A percentile compares a stretch with the other conserved stretches of the same genome.
These are phyloP conservation scores for Phlegmacium glaucopus DNA, from an alignment of 768 basidiomycete species.

Conservation along the genomic window DNA sequence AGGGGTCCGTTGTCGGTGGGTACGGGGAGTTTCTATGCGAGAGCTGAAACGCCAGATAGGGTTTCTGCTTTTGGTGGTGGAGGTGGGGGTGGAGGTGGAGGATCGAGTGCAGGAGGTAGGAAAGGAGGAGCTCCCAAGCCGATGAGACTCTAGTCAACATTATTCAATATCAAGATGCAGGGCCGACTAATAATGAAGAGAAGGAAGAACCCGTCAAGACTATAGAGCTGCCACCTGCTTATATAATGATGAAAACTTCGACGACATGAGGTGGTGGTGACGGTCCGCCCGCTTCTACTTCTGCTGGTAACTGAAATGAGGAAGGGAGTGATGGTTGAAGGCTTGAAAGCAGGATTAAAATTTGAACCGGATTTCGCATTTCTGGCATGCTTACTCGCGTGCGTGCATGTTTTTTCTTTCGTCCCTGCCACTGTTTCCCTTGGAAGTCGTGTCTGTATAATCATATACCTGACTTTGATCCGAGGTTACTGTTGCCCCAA, in stretches of 20 bases:
- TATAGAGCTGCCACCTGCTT: conserved; percentile 81
- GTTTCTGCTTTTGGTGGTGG: conserved; percentile 4
- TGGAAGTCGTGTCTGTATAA: too few species aligned
- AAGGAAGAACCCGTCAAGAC: conserved; percentile 53
- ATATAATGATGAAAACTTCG: conserved; percentile 53
- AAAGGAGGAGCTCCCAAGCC: conserved; percentile 48
- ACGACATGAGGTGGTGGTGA: not conserved
- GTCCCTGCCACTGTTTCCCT: too few species aligned
- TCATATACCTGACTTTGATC: too few species aligned
- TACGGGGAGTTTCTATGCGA: conserved; percentile 33
- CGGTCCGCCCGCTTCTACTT: not conserved
- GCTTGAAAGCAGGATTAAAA: too few species aligned
- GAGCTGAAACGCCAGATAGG: conserved; percentile 47
- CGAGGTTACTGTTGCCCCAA: too few species aligned
- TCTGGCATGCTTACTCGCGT: too few species aligned
- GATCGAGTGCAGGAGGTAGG: conserved; percentile 25
- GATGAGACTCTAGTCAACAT: conserved; percentile 75
- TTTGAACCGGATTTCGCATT: too few species aligned
- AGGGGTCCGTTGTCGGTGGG: conserved; percentile 34
- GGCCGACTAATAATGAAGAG: conserved; percentile 37
- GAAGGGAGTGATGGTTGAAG: too few species aligned
- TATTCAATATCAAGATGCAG: conserved; percentile 84
- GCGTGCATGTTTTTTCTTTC: too few species aligned
- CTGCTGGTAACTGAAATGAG: too few species aligned
- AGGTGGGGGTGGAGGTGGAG: conserved; percentile 12